Percentiles rank a stretch among this genome's conserved stretches.
Evolutionary conservation across 2,329 filamentous ascomycete genomes (phyloP).

Genomic region (Pseudocercospora fijiensis): DNA sequence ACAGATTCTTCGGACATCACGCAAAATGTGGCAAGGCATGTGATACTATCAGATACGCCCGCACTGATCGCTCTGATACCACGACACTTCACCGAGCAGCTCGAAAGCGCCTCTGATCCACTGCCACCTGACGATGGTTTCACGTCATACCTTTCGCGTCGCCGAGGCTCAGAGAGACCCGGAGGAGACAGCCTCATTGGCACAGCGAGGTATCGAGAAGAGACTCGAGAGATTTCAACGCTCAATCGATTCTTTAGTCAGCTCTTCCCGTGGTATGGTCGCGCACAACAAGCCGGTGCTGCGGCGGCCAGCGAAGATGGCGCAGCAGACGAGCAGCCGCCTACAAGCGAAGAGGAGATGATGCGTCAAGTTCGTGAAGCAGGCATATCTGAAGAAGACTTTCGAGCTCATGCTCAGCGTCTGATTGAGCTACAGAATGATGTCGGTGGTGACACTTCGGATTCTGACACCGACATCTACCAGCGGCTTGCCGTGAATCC

Average conservation of each 20-base stretch:
- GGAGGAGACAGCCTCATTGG: constrained; percentile 6
- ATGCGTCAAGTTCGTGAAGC: constrained; percentile 31
- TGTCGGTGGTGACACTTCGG: background rate
- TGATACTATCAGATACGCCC: constrained; percentile 74
- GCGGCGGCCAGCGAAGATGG: constrained; percentile 12
- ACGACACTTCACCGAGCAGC: constrained; percentile 59
- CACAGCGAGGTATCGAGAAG: constrained; percentile 3
- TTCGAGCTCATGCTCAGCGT: constrained; percentile 9
- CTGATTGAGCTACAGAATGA: constrained; percentile 12
- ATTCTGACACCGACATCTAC: background rate
- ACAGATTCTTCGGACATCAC: constrained; percentile 43
- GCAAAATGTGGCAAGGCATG: constrained; percentile 67
- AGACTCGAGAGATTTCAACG: constrained; percentile 31
- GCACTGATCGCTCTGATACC: constrained; percentile 70
- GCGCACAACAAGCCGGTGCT: constrained; percentile 5
- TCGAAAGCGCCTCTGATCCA: constrained; percentile 77
- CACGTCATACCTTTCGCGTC: constrained; percentile 16
- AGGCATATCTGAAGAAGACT: constrained; percentile 23
- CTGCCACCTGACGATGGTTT: constrained; percentile 63
- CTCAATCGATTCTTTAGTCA: constrained; percentile 34
- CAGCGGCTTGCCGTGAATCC: background rate
- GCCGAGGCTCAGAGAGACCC: background rate
- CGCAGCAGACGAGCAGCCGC: constrained; percentile 16
- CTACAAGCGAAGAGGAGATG: constrained; percentile 31
- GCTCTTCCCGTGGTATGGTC: constrained; percentile 34